A percentile compares a stretch with the other conserved stretches of the same genome.
These are phyloP conservation scores for Metschnikowia picachoensis DNA, from an alignment of 805 yeast genomes.

Conservation along the genomic window DNA sequence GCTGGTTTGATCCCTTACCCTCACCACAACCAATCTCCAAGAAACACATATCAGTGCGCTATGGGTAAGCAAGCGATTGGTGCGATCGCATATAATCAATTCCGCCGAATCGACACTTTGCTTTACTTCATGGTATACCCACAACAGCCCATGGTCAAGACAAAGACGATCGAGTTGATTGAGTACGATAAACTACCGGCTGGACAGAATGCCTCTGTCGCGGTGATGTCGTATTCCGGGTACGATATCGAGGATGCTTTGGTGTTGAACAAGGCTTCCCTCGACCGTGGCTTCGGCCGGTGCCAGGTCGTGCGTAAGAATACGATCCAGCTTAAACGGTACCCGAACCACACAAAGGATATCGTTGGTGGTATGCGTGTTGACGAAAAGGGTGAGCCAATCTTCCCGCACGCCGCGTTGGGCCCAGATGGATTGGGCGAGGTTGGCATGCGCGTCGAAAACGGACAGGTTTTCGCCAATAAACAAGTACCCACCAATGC, in stretches of 20 bases:
- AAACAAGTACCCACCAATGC: slow-evolving; percentile 89
- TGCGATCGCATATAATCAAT: slow-evolving; percentile 96
- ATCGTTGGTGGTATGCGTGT: slow-evolving; percentile 88
- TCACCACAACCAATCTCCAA: slow-evolving; percentile 88
- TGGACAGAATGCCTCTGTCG: slow-evolving; percentile 98
- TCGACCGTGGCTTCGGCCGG: slow-evolving; percentile 96
- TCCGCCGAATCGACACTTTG: slow-evolving; percentile 90
- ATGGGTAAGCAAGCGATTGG: slow-evolving; percentile 99
- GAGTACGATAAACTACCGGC: slow-evolving; percentile 97
- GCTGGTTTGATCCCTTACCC: slow-evolving; percentile 92
- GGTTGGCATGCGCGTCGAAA: slow-evolving; percentile 85
- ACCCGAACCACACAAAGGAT: slow-evolving; percentile 92
- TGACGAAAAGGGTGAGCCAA: slow-evolving; percentile 74
- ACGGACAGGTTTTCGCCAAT: slow-evolving; percentile 92
- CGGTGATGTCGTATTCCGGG: slow-evolving; percentile 98
- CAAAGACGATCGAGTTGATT: slow-evolving; percentile 92
- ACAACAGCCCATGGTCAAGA: slow-evolving; percentile 98
- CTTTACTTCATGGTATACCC: slow-evolving; percentile 97
- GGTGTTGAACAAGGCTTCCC: slow-evolving; percentile 86
- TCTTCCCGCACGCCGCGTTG: slow-evolving; percentile 78
- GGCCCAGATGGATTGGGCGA: slow-evolving; percentile 97
- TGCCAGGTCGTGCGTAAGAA: slow-evolving; percentile 94
- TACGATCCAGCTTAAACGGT: slow-evolving; percentile 83
- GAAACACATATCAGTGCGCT: slow-evolving; percentile 92
- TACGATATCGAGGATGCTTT: slow-evolving; percentile 99